Evolutionary conservation across 345 rosid species (phyloP).

Genomic region (Corymbia maculata): DNA sequence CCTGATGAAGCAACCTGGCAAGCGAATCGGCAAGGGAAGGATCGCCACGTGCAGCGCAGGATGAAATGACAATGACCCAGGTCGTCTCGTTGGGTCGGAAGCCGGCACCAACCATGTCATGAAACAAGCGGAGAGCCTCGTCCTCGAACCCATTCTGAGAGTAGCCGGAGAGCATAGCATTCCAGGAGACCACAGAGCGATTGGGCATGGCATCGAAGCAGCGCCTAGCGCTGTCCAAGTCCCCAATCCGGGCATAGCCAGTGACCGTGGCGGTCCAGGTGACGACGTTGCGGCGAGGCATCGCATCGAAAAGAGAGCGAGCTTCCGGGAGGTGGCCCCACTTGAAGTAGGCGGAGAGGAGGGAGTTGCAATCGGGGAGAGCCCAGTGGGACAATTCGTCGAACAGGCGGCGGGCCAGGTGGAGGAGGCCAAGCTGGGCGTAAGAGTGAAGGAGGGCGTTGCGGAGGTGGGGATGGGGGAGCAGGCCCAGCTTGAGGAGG

Average conservation of each 20-base stretch:
- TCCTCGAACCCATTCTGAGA: constrained; percentile 26
- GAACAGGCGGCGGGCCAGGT: constrained; percentile 33
- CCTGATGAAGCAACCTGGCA: constrained; percentile 1
- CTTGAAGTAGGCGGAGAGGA: constrained; percentile 40
- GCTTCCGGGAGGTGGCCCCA: constrained; percentile 35
- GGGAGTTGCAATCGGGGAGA: constrained; percentile 38
- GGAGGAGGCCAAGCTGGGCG: constrained; percentile 10
- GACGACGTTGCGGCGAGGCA: constrained; percentile 63
- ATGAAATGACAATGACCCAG: constrained; percentile 35
- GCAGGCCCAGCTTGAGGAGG: constrained; percentile 21
- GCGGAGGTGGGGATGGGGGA: constrained; percentile 13
- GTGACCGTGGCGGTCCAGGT: constrained; percentile 77
- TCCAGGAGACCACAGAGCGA: constrained; percentile 47
- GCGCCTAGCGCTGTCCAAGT: constrained; percentile 27
- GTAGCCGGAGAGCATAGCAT: constrained; percentile 50
- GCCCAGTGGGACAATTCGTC: constrained; percentile 42
- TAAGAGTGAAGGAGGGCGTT: constrained; percentile 24
- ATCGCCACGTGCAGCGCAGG: constrained; percentile 28
- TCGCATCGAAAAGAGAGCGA: constrained; percentile 50
- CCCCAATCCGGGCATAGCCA: constrained; percentile 65
- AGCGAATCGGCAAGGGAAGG: constrained; percentile 26
- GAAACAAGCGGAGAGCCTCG: constrained; percentile 32
- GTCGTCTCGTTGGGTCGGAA: constrained; percentile 36
- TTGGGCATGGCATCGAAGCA: constrained; percentile 29
- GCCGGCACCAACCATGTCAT: constrained; percentile 28